Conservation (phyloP, 176 grass and related monocot species). For the barley (Hordeum vulgare) region DNA sequence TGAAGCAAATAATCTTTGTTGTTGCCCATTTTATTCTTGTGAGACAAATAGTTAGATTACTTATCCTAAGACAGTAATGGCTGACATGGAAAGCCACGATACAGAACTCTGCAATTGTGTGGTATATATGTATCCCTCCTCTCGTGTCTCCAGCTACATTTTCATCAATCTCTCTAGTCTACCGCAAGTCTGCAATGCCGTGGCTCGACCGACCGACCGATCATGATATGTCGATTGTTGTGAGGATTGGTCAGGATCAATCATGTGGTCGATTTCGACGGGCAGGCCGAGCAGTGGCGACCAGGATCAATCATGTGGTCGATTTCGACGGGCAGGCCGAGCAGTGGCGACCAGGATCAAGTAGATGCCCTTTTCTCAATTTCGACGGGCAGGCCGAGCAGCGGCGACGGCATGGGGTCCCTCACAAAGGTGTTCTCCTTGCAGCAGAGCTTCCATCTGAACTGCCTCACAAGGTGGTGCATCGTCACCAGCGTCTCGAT, state of each 20-base stretch:
- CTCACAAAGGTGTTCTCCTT: neutral
- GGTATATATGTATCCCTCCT: too few species aligned
- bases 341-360: neutral
- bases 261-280: neutral
- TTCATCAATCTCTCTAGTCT: too few species aligned
- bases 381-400: neutral
- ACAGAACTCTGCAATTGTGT: too few species aligned
- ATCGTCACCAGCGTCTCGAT: constrained; percentile 47
- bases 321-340: neutral
- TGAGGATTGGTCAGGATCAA: neutral
- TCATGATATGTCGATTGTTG: too few species aligned
- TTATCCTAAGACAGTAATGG: too few species aligned
- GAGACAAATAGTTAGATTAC: too few species aligned
- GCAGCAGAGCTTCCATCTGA: constrained; percentile 35
- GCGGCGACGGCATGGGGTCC: neutral
- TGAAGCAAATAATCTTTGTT: too few species aligned
- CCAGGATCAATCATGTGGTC: neutral
- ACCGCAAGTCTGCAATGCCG: too few species aligned
- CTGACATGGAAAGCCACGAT: too few species aligned
- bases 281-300: neutral
- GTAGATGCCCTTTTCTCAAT: neutral
- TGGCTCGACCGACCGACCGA: too few species aligned
- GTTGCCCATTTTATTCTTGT: too few species aligned
- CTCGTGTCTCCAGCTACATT: too few species aligned
- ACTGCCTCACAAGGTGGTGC: constrained; percentile 26